Evolutionary conservation across 768 basidiomycete genomes (phyloP).

Genomic region (Suillus weaverae): DNA sequence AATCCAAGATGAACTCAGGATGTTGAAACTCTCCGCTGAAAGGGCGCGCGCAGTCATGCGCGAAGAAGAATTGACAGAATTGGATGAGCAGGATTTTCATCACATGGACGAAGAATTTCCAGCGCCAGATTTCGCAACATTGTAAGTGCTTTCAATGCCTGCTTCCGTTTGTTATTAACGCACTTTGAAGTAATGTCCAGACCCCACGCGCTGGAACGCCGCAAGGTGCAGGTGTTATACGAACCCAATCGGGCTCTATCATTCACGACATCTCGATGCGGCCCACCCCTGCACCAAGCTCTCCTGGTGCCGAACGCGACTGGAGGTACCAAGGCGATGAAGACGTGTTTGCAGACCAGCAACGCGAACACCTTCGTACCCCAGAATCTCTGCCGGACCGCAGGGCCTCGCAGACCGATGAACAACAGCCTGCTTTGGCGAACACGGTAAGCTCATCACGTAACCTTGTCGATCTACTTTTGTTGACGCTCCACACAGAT

Average conservation of each 20-base stretch:
- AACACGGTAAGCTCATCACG: background rate
- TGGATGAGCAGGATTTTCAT: conserved; percentile 9
- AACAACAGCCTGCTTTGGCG: background rate
- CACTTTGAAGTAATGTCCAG: background rate
- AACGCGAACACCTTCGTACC: background rate
- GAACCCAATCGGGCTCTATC: conserved; percentile 49
- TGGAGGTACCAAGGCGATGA: conserved; percentile 10
- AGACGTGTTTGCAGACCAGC: conserved; percentile 3
- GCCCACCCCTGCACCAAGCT: conserved; percentile 52
- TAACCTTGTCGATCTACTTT: background rate
- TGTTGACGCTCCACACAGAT: background rate
- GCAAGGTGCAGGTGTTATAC: conserved; percentile 21
- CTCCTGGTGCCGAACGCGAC: conserved; percentile 20
- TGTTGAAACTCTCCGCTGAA: background rate
- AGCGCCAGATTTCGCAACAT: conserved; percentile 8
- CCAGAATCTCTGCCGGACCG: conserved; percentile 9
- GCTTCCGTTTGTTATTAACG: background rate
- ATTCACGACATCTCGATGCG: conserved; percentile 48
- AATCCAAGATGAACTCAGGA: background rate
- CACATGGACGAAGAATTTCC: background rate
- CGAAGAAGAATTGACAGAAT: conserved; percentile 15
- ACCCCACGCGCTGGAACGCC: background rate
- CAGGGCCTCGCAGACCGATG: background rate
- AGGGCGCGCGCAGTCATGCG: background rate
- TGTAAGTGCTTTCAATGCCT: background rate